Percentiles rank a stretch among this genome's conserved stretches.
Conservation (phyloP, 148 eudicot genomes). For the Pharnaceum exiguum region DNA sequence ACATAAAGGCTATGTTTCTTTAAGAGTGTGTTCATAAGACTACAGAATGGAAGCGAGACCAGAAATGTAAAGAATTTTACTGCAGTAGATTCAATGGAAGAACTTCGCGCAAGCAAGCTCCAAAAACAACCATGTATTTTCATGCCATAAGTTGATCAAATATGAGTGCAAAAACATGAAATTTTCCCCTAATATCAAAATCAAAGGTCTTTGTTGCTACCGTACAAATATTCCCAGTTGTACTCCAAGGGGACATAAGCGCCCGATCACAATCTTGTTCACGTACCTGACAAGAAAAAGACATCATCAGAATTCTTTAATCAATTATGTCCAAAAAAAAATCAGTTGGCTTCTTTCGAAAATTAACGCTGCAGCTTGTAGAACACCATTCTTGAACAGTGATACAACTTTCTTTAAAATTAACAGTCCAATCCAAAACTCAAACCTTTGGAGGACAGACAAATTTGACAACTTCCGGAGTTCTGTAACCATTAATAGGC, state of each 20-base stretch:
- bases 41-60: too few relatives aligned
- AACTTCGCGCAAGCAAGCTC: too few relatives aligned
- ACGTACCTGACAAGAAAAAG: constrained; percentile 22
- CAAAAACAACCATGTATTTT: neutral
- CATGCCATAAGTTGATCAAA: neutral
- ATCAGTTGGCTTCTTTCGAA: neutral
- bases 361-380: neutral
- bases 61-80: too few relatives aligned
- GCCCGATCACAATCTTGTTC: constrained; percentile 17
- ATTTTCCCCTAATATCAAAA: neutral
- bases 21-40: too few relatives aligned
- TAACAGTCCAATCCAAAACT: too few relatives aligned
- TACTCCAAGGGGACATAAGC: neutral
- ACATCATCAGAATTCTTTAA: neutral
- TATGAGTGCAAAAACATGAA: constrained; percentile 2
- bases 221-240: constrained; percentile 1
- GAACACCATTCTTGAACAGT: too few relatives aligned
- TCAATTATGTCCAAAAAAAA: neutral
- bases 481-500: too few relatives aligned
- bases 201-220: neutral
- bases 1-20: too few relatives aligned
- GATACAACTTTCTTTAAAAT: too few relatives aligned
- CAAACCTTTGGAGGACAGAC: too few relatives aligned
- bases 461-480: too few relatives aligned
- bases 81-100: too few relatives aligned